These are phyloP conservation scores for Talaromyces thailandensis DNA, from an alignment of 495 filamentous ascomycete genomes.

Conservation along the genomic window DNA sequence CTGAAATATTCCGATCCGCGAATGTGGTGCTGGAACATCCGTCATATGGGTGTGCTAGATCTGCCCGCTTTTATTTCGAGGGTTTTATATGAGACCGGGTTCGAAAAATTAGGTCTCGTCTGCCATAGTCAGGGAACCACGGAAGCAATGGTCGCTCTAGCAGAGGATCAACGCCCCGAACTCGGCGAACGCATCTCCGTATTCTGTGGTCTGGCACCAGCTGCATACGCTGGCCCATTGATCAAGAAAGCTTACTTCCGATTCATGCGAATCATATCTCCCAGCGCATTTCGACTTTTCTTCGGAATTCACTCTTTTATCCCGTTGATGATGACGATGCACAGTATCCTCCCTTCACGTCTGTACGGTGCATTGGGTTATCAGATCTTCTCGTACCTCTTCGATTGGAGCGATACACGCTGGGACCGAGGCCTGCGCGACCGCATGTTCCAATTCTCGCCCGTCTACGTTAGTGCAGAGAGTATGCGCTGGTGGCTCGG, in stretches of 20 bases:
- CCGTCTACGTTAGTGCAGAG: slow-evolving; percentile 84
- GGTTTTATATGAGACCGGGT: slow-evolving; percentile 74
- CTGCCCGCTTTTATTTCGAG: slow-evolving; percentile 81
- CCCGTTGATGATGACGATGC: slow-evolving; percentile 88
- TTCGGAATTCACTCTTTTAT: slow-evolving; percentile 97
- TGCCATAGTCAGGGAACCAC: slow-evolving; percentile 91
- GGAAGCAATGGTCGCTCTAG: slow-evolving; percentile 78
- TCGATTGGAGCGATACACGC: slow-evolving; percentile 76
- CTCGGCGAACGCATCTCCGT: slow-evolving; percentile 77
- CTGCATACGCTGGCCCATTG: slow-evolving; percentile 81
- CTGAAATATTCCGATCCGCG: slow-evolving; percentile 69
- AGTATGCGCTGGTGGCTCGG: slow-evolving; percentile 97
- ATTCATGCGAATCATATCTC: slow-evolving; percentile 77
- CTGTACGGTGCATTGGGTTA: slow-evolving; percentile 86
- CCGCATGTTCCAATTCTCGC: slow-evolving; percentile 86
- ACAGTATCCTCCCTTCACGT: slow-evolving; percentile 47
- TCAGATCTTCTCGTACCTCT: slow-evolving; percentile 81
- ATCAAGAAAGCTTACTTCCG: slow-evolving; percentile 86
- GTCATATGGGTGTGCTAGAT: slow-evolving; percentile 87
- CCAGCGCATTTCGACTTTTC: slow-evolving; percentile 64
- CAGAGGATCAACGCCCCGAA: slow-evolving; percentile 87
- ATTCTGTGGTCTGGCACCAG: slow-evolving; percentile 88
- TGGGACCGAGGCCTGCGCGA: slow-evolving; percentile 79
- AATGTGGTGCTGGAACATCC: slow-evolving; percentile 97
- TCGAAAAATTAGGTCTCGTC: slow-evolving; percentile 73